Percentiles rank a stretch among this genome's conserved stretches.
Conservation (phyloP, 306 rosid genomes). For the Sicyos baderoa region DNA sequence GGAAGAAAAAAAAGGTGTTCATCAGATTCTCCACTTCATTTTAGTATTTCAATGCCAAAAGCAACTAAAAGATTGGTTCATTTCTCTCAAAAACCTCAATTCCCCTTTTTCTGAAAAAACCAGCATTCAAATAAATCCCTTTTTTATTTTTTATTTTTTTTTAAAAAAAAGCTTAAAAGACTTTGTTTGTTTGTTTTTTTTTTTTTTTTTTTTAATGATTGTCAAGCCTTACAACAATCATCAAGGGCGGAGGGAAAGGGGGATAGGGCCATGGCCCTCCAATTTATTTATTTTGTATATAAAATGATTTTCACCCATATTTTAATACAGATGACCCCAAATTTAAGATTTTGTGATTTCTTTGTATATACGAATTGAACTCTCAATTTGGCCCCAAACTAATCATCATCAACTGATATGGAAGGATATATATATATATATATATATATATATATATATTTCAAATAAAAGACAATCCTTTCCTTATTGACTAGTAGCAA, state of each 20-base stretch:
- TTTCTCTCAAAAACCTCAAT: slow-evolving; percentile 17
- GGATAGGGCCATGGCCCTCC: too few relatives aligned
- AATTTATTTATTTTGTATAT: too few relatives aligned
- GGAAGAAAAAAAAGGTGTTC: neutral
- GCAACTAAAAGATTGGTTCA: slow-evolving; percentile 2
- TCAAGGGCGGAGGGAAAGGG: too few relatives aligned
- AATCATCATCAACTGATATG: neutral
- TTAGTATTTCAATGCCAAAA: neutral
- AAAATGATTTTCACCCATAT: too few relatives aligned
- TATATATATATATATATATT: too few relatives aligned
- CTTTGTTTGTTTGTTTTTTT: neutral
- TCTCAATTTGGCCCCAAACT: too few relatives aligned
- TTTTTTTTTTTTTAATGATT: too few relatives aligned
- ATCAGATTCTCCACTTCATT: slow-evolving; percentile 14
- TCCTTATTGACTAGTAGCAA: neutral
- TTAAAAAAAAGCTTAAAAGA: neutral
- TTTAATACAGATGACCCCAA: too few relatives aligned
- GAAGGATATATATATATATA: neutral
- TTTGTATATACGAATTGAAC: too few relatives aligned
- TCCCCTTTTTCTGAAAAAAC: slow-evolving; percentile 2
- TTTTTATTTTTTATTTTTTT: too few relatives aligned
- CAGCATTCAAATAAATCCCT: neutral
- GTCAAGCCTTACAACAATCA: too few relatives aligned
- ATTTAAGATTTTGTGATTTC: too few relatives aligned
- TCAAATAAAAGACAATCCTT: neutral